phyloP scores from a whole-genome alignment of 1,139 yeast genomes.

The Diutina scorzettiae region DNA sequence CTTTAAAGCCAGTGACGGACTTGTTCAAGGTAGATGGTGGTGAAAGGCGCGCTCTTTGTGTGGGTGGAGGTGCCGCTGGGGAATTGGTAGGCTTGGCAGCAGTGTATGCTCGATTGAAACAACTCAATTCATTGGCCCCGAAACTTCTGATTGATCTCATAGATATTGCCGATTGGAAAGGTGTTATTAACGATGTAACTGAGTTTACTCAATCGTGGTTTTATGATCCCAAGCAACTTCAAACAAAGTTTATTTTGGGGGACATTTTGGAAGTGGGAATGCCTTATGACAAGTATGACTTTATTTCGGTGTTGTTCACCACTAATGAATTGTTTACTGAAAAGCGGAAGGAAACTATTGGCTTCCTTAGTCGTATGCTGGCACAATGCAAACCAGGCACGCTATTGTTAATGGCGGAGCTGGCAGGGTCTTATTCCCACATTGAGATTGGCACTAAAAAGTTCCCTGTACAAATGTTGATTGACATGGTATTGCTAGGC shows the following conservation, averaged over 20 bases:
- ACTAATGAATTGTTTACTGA: conserved; percentile 77
- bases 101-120: conserved; percentile 39
- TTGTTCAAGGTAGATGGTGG: conserved; percentile 16
- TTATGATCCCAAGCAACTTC: conserved; percentile 25
- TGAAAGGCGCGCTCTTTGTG: conserved; percentile 36
- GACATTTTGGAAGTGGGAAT: conserved; percentile 29
- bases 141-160: conserved; percentile 39
- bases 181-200: conserved; percentile 31
- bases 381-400: conserved; percentile 41
- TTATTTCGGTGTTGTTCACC: conserved; percentile 70
- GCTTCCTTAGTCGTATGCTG: conserved; percentile 42
- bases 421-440: conserved; percentile 85
- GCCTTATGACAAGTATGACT: conserved; percentile 15
- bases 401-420: conserved; percentile 58
- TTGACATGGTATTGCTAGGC: conserved; percentile 61
- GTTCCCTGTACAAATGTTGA: conserved; percentile 73
- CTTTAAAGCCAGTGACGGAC: conserved; percentile 30
- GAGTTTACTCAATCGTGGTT: conserved; percentile 43
- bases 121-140: conserved; percentile 20
- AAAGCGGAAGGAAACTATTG: conserved; percentile 48
- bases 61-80: conserved; percentile 89
- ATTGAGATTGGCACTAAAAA: conserved; percentile 61
- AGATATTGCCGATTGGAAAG: conserved; percentile 73
- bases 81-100: conserved; percentile 65
- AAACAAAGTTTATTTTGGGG: conserved; percentile 33